Evolutionary conservation across 495 filamentous ascomycete genomes (phyloP).

Genomic region (Penicillium goetzii): DNA sequence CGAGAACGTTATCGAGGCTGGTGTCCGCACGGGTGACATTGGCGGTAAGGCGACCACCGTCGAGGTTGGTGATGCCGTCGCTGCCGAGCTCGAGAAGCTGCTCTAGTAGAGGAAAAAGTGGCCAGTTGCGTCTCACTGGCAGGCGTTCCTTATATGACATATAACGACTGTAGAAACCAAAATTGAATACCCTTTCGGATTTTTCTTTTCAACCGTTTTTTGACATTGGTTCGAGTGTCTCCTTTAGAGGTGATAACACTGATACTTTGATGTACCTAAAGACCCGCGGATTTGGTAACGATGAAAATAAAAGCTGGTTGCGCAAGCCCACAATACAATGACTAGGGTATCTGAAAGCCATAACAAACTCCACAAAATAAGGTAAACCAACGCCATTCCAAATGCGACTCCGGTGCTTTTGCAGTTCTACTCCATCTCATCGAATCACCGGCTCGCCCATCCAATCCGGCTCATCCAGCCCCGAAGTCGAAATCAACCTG

Average conservation of each 20-base stretch:
- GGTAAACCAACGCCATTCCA: conserved; percentile 11
- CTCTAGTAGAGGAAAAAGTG: conserved; percentile 36
- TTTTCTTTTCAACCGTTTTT: conserved; percentile 18
- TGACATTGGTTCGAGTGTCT: background rate
- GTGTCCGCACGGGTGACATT: conserved; percentile 58
- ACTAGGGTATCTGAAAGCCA: conserved; percentile 42
- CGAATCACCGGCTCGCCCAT: conserved; percentile 63
- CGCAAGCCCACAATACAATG: conserved; percentile 9
- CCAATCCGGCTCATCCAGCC: conserved; percentile 59
- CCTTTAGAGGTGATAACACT: background rate
- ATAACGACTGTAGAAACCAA: conserved; percentile 32
- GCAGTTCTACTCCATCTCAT: conserved; percentile 18
- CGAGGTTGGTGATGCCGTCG: conserved; percentile 58
- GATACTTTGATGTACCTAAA: background rate
- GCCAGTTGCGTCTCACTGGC: background rate
- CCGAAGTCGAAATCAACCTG: conserved; percentile 30
- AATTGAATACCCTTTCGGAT: conserved; percentile 36
- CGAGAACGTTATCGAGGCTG: conserved; percentile 54
- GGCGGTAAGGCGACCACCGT: conserved; percentile 56
- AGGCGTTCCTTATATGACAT: conserved; percentile 28
- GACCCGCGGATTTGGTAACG: too few species aligned
- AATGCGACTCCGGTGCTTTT: conserved; percentile 9
- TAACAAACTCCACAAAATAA: conserved; percentile 26
- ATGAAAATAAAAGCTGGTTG: background rate
- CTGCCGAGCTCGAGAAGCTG: conserved; percentile 53